These are phyloP conservation scores for Agrocybe praecox DNA, from an alignment of 768 basidiomycete species.

Conservation along the genomic window DNA sequence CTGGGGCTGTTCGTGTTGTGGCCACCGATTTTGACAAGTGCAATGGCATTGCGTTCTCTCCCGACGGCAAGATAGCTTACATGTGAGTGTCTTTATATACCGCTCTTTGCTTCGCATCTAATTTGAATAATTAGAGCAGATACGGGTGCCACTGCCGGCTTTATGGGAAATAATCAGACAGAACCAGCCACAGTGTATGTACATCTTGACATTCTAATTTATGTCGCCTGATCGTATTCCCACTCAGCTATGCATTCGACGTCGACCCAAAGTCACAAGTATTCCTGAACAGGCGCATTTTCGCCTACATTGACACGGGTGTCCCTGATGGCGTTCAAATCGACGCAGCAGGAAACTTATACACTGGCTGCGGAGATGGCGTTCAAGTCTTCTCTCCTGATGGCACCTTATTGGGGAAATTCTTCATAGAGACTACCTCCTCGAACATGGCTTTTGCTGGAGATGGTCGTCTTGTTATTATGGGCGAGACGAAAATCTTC, in stretches of 20 bases:
- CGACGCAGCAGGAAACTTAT: constrained; percentile 67
- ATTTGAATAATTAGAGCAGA: constrained; percentile 41
- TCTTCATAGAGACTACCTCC: constrained; percentile 50
- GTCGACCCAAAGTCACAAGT: constrained; percentile 55
- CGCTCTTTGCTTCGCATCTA: neutral
- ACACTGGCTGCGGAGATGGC: constrained; percentile 70
- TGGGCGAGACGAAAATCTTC: constrained; percentile 50
- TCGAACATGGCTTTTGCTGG: constrained; percentile 51
- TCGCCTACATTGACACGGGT: constrained; percentile 68
- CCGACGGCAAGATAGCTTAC: constrained; percentile 65
- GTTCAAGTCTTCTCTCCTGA: constrained; percentile 47
- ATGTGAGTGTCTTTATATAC: constrained; percentile 39
- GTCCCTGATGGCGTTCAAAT: constrained; percentile 70
- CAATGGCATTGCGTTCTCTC: constrained; percentile 78
- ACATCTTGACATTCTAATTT: neutral
- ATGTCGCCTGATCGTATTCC: neutral
- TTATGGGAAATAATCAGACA: constrained; percentile 54
- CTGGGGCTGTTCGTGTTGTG: constrained; percentile 66
- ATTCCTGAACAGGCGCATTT: constrained; percentile 61
- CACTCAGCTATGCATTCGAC: constrained; percentile 64
- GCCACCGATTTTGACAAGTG: constrained; percentile 75
- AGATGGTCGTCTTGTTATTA: constrained; percentile 42
- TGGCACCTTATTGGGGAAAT: constrained; percentile 65
- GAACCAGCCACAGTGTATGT: constrained; percentile 69
- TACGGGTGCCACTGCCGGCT: constrained; percentile 49